These are phyloP conservation scores for Nemania abortiva DNA, from an alignment of 2,329 filamentous ascomycete species.

Conservation along the genomic window DNA sequence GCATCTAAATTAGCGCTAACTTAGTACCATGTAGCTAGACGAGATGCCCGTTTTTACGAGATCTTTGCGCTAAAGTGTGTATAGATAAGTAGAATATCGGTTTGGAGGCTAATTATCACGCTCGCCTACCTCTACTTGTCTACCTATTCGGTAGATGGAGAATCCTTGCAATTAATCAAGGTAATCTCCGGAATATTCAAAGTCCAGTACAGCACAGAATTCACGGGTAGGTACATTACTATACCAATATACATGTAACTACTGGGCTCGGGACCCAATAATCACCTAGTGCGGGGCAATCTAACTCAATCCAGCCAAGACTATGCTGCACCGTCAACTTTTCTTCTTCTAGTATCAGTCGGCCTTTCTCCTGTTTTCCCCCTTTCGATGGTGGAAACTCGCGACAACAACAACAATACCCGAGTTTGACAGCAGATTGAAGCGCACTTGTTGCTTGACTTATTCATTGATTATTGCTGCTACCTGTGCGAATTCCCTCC, in stretches of 20 bases:
- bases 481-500: neutral
- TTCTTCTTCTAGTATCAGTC: slow-evolving; percentile 8
- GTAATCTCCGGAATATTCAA: neutral
- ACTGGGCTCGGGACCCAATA: neutral
- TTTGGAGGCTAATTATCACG: neutral
- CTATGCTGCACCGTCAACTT: slow-evolving; percentile 24
- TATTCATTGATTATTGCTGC: neutral
- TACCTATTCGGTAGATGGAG: neutral
- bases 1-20: neutral
- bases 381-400: slow-evolving; percentile 14
- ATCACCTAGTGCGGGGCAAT: slow-evolving; percentile 25
- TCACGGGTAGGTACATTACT: neutral
- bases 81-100: too few relatives aligned
- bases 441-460: slow-evolving; percentile 9
- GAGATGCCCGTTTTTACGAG: neutral
- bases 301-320: slow-evolving; percentile 29
- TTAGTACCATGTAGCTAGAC: neutral
- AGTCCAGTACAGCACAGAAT: neutral
- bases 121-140: neutral
- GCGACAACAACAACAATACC: slow-evolving; percentile 25
- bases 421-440: slow-evolving; percentile 12
- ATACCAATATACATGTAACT: neutral
- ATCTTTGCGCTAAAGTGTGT: neutral
- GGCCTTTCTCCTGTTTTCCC: slow-evolving; percentile 4
- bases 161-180: slow-evolving; percentile 5